Conservation (phyloP, 2,329 filamentous ascomycete species). For the Hymenotorrendiella dingleyae region DNA sequence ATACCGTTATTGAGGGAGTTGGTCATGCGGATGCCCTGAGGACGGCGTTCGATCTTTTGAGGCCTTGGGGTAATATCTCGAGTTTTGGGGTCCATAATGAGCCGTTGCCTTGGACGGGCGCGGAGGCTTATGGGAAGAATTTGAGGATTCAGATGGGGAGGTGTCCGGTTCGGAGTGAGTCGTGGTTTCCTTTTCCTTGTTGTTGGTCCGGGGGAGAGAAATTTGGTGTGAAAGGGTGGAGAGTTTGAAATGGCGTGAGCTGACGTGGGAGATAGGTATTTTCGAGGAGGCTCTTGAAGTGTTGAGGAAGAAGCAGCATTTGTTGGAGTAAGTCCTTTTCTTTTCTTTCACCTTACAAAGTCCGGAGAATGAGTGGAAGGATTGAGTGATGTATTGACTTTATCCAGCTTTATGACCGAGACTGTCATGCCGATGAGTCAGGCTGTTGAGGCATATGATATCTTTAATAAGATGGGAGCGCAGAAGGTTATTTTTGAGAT, state of each 20-base stretch:
- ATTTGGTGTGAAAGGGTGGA: too few relatives aligned
- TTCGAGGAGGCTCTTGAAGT: slow-evolving; percentile 60
- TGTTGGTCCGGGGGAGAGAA: slow-evolving; percentile 68
- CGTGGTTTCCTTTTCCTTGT: slow-evolving; percentile 54
- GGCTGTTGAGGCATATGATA: slow-evolving; percentile 61
- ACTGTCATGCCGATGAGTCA: slow-evolving; percentile 65
- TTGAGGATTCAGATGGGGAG: slow-evolving; percentile 66
- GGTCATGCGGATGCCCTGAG: slow-evolving; percentile 62
- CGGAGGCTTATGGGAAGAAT: slow-evolving; percentile 65
- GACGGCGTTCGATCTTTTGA: slow-evolving; percentile 64
- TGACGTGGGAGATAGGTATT: slow-evolving; percentile 56
- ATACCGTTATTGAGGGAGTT: slow-evolving; percentile 77
- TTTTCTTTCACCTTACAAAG: not conserved
- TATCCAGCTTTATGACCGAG: slow-evolving; percentile 66
- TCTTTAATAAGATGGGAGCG: slow-evolving; percentile 67
- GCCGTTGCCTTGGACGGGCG: slow-evolving; percentile 60
- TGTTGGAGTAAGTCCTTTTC: slow-evolving; percentile 52
- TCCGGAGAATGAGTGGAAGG: not conserved
- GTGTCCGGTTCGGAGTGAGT: slow-evolving; percentile 65
- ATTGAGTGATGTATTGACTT: slow-evolving; percentile 13
- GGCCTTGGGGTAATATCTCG: slow-evolving; percentile 67
- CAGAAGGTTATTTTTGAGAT: slow-evolving; percentile 66
- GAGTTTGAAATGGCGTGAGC: too few relatives aligned
- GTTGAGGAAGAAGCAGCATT: slow-evolving; percentile 59
- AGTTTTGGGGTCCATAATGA: slow-evolving; percentile 73